Base-by-base conservation (phyloP, 208 protist species). In the Crithidia expoeki region DNA sequence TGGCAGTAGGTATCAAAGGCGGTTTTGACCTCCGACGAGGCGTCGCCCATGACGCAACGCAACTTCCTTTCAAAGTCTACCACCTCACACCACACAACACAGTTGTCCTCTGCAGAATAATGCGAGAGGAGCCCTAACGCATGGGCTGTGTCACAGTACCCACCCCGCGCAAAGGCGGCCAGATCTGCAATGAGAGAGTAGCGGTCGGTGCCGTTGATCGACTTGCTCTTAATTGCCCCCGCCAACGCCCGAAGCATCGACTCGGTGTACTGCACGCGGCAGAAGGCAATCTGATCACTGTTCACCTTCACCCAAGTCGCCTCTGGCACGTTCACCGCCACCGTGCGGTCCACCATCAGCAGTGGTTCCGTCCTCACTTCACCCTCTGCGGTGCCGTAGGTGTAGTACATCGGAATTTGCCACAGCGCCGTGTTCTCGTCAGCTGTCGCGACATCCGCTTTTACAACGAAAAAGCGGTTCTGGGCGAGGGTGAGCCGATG, bases 271-370 rank as follows among this genome's bases (percentile, higher is more conserved):
- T 76, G 63, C 23, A 94, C 86, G 27, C 90, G 86, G 72, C 88
- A 94, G 72, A 96, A 93, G 33, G 84, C 81, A 42, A 83, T 81
- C 59, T 89, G 84, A 21, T 81, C 74, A 66, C 66, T 86, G 76
- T 88, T 88, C 38, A 93, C 80, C 68, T 96, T 94, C 28, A 88
- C 74, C 83, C 84, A 96, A 25, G 79, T 56, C 27, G 60, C 52
- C 2, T 36, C 42, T 9, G 53, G 52, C 23, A 84, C 33, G 5
- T 60, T 14, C 34, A 85, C 32, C 12, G 72, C 23, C 12, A 69
- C 55, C n/a, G 30, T 56, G 34, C 65, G 66, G 34, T 68, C 74
- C n/a, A 33, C 44, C 50, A 75, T 70, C 3, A 84, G 21, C 21
- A 74, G 32, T 25, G 69, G 55, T 38, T 23, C 21, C 23, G 58